Conservation (phyloP, 805 yeast species). For the Teunomyces lycoperdinae region DNA sequence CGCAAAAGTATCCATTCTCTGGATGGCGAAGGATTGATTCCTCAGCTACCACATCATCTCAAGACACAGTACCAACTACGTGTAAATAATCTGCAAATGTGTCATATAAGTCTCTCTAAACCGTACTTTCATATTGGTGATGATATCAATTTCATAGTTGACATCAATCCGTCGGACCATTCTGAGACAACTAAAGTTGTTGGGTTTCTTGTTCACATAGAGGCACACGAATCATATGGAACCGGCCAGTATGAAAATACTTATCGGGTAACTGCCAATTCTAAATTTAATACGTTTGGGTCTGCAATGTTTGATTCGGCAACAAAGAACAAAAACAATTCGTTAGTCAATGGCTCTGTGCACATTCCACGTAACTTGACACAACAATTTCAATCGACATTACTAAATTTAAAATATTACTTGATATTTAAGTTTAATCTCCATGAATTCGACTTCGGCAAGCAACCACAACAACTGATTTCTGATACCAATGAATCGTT, state of each 20-base stretch:
- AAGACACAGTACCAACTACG: conserved; percentile 37
- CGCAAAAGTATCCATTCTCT: conserved; percentile 25
- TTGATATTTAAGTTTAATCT: conserved; percentile 37
- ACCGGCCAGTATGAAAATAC: conserved; percentile 17
- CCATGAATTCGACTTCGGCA: conserved; percentile 16
- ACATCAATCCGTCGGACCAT: conserved; percentile 18
- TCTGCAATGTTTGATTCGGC: conserved; percentile 19
- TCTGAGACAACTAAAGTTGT: conserved; percentile 23
- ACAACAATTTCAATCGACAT: conserved; percentile 35
- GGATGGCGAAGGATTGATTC: conserved; percentile 10
- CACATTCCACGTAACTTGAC: conserved; percentile 30
- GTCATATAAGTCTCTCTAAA: conserved; percentile 30
- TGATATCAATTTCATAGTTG: conserved; percentile 32
- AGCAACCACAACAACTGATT: not conserved
- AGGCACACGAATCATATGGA: conserved; percentile 36
- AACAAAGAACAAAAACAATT: conserved; percentile 2
- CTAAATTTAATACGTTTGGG: conserved; percentile 33
- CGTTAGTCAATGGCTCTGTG: conserved; percentile 23
- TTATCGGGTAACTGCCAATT: conserved; percentile 33
- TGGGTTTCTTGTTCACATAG: conserved; percentile 34
- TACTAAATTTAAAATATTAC: conserved; percentile 36
- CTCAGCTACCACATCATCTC: conserved; percentile 27
- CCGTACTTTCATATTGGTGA: conserved; percentile 39
- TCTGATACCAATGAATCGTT: not conserved
- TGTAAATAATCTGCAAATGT: conserved; percentile 31